A percentile compares a stretch with the other conserved stretches of the same genome.
These are phyloP conservation scores for Rhizopus stolonifer DNA, from an alignment of 371 early-diverging fungal genomes.

Conservation along the genomic window DNA sequence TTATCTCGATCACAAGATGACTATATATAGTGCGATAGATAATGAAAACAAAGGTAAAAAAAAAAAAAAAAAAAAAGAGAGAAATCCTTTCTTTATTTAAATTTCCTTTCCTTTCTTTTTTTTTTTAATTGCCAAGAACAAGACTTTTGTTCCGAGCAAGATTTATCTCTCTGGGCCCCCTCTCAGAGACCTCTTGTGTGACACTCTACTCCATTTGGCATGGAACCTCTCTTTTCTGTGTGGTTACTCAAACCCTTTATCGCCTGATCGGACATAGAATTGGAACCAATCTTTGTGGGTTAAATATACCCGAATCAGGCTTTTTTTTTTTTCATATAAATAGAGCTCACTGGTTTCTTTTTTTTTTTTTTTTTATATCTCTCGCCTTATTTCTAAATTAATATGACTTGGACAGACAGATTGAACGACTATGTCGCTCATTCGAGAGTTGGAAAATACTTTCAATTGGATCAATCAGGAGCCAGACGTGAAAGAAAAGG, in stretches of 20 bases:
- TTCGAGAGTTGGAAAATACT: slow-evolving; percentile 57
- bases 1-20: too few species aligned
- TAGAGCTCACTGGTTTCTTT: neutral
- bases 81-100: too few species aligned
- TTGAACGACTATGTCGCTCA: slow-evolving; percentile 58
- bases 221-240: neutral
- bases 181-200: too few species aligned
- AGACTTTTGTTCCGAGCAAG: too few species aligned
- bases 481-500: slow-evolving; percentile 52
- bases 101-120: too few species aligned
- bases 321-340: neutral
- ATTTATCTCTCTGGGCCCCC: too few species aligned
- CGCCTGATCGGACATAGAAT: neutral
- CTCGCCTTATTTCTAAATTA: too few species aligned
- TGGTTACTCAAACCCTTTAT: slow-evolving; percentile 2
- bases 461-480: slow-evolving; percentile 65
- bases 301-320: slow-evolving; percentile 3
- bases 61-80: too few species aligned
- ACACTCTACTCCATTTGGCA: neutral
- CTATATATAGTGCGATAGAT: too few species aligned
- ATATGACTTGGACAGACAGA: slow-evolving; percentile 30
- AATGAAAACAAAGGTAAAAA: too few species aligned
- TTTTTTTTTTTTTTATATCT: neutral
- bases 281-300: neutral
- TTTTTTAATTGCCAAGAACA: too few species aligned